Base-by-base conservation (phyloP, 2,329 filamentous ascomycete genomes). In the Helotiales sp. region DNA sequence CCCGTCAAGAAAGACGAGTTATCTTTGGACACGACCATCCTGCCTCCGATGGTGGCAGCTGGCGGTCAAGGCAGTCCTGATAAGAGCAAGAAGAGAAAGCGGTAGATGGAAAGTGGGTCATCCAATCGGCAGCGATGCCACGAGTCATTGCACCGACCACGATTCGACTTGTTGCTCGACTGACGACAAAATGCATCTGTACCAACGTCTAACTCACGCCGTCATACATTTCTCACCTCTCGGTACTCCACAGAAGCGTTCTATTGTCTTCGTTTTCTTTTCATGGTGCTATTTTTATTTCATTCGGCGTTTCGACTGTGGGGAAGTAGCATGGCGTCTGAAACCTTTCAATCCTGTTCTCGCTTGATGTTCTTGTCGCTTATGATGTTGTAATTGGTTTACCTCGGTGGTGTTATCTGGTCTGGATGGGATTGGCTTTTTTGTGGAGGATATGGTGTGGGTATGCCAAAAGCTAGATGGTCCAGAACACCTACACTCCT, bases 51-150 rank as follows among this genome's bases (percentile, higher is more conserved):
- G 27, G 33, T 33, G 51, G 52, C 48, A 31, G 42, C 52, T 52
- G 58, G 56, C 24, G 65, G 63, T 50, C 64, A 67, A 55, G 71
- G 71, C 12, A 73, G 67, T 52, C 69, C 73, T 40, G 83, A 86
- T 64, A 87, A 87, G 76, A 84, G 77, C 71, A 88, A 88, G 80
- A 89, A 89, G 76, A 81, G 86, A 69, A 89, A 89, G 78, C 79
- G 85, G 69, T 87, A 75, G 58, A 46, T 44, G 54, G 29, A 29
- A 47, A 33, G 50, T 53, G 56, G 46, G 44, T 33, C 36, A 8
- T 10, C 51, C 55, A 56, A 57, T 57, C 49, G 31, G 15, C 25
- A 51, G 24, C 22, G 12, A n/a, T 29, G 17, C 36, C 36, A 46
- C 57, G 52, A 58, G 58, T 57, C 52, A 57, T 55, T 58, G 52